A percentile compares a stretch with the other conserved stretches of the same genome.
Evolutionary conservation across 1,139 yeast species (phyloP).

Genomic region (Diutina mesorugosa): DNA sequence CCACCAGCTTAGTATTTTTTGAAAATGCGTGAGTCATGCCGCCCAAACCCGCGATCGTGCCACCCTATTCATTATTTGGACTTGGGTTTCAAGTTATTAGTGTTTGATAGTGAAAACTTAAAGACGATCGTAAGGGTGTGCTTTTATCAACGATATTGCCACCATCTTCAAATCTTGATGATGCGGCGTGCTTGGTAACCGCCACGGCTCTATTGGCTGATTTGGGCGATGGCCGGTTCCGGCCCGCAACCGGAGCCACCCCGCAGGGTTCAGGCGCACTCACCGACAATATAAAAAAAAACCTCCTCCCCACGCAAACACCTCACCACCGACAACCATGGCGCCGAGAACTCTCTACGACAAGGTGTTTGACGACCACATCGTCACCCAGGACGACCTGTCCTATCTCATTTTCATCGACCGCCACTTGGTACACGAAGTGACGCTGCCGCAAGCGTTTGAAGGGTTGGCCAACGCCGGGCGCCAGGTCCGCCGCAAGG

Average conservation of each 20-base stretch:
- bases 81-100: too few species aligned
- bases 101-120: too few species aligned
- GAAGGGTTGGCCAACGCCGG: constrained; percentile 87
- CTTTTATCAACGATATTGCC: too few species aligned
- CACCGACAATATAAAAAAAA: background rate
- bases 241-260: background rate
- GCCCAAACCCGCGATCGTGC: background rate
- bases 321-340: constrained; percentile 3
- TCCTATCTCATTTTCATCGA: constrained; percentile 82
- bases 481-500: constrained; percentile 79
- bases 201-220: background rate
- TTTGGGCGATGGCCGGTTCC: background rate
- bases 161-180: too few species aligned
- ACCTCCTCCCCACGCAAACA: background rate
- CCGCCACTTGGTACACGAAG: constrained; percentile 95
- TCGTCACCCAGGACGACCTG: constrained; percentile 79
- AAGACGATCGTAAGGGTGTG: too few species aligned
- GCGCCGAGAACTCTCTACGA: constrained; percentile 64
- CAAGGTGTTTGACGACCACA: constrained; percentile 89
- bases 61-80: too few species aligned
- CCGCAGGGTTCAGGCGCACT: background rate
- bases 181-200: background rate
- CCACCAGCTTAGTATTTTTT: too few species aligned
- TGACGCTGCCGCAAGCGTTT: constrained; percentile 96
- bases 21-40: background rate